Evolutionary conservation across 169 alveolate genomes (phyloP).

Genomic region (Besnoitia besnoiti): DNA sequence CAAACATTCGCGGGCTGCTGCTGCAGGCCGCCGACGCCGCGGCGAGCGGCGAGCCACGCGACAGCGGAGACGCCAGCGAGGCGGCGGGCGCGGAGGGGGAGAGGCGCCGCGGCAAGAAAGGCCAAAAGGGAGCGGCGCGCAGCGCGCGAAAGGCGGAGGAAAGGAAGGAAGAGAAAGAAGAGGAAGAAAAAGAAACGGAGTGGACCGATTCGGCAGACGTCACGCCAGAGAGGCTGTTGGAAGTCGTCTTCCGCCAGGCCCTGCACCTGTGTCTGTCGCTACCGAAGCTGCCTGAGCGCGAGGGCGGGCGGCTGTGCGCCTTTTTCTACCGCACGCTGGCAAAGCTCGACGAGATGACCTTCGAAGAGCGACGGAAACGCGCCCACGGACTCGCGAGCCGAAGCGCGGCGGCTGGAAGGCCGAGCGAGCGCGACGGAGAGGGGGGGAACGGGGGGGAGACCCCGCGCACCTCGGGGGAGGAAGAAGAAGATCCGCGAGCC

Average conservation of each 20-base stretch:
- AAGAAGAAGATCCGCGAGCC: not conserved
- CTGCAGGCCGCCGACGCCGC: slow-evolving; percentile 9
- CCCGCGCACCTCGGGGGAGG: no score
- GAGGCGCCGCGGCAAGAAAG: not conserved
- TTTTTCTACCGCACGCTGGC: slow-evolving; percentile 17
- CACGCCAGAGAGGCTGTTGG: not conserved
- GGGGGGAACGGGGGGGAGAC: not conserved
- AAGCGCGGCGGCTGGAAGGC: not conserved
- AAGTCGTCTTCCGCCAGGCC: not conserved
- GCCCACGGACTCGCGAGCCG: not conserved
- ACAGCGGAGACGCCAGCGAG: not conserved
- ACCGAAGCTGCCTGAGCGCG: slow-evolving; percentile 21
- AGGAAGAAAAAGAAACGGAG: not conserved
- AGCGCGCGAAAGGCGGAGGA: not conserved
- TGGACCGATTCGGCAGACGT: not conserved
- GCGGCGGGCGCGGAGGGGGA: not conserved
- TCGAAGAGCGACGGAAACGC: not conserved
- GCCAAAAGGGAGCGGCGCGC: not conserved
- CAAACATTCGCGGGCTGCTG: not conserved
- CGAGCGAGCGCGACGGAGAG: not conserved
- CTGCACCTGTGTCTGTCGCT: not conserved
- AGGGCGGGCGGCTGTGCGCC: not conserved
- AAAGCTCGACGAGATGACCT: not conserved
- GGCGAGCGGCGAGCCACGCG: not conserved
- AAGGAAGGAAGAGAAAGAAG: not conserved